Base-by-base conservation (phyloP, 2,329 filamentous ascomycete species). In the Fusarium sp. region DNA sequence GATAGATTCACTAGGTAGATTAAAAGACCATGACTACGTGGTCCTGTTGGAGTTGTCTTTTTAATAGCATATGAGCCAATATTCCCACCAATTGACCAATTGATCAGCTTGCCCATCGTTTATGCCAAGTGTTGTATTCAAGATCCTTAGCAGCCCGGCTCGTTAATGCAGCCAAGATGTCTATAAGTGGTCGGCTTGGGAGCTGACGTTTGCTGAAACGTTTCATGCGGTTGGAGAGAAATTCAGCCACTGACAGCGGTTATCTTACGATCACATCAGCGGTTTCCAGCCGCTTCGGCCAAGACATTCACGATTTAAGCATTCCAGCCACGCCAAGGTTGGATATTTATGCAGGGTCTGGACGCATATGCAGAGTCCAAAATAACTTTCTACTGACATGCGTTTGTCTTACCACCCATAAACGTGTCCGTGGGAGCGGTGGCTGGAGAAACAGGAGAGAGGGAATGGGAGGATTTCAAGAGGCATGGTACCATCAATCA, bases 171-270 rank as follows among this genome's bases (percentile, higher is more conserved):
- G 38, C 32, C 5, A 31, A 29, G 15, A 29, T 12, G 13, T 11
- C 19, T 11, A 22, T 12, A 11, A 15, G 9, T 12, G 29, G 29
- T 15, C 24, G 40, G 49, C 31, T 48, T 29, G 48, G 34, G 24
- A 19, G 58, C 51, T 61, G 57, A 61, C 51, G 57, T 52, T 57
- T 24, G 51, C 42, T 64, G 61, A 64, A 64, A 64, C 61, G 61
- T 64, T 64, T 64, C 60, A 64, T 32, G 19, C 15, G 55, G 10
- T 19, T 41, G 41, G 32, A 60, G 43, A 55, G 41, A 43, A 43
- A 43, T 39, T 32, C 45, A 59, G 45, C 45, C 44, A 61, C 46
- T 34, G 32, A 43, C 39, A 39, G 45, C 46, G 42, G 35, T 19
- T 35, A 44, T 39, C n/a, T 12, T 13, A 19, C 36, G 29, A 15